Conservation (phyloP, 1,284 basidiomycete species). For the Lentinula novae-zelandiae region DNA sequence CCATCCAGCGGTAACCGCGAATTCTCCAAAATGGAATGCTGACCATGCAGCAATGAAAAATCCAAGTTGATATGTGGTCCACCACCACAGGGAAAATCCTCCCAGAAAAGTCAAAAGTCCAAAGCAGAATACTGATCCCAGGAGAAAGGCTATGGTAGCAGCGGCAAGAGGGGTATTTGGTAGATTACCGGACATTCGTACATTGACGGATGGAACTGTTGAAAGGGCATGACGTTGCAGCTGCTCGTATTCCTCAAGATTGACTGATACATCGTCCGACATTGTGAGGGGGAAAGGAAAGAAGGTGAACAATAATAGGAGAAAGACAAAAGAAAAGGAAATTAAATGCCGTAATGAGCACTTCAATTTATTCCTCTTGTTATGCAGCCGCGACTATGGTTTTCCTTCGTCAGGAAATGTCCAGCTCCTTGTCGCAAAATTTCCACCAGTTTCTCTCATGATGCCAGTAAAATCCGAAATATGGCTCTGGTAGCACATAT, state of each 20-base stretch:
- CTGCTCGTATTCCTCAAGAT: slow-evolving; percentile 41
- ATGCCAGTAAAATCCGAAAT: slow-evolving; percentile 57
- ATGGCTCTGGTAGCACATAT: slow-evolving; percentile 85
- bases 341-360: neutral
- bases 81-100: slow-evolving; percentile 48
- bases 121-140: slow-evolving; percentile 62
- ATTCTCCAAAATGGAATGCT: slow-evolving; percentile 92
- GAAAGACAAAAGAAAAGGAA: neutral
- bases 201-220: slow-evolving; percentile 42
- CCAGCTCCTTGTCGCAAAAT: slow-evolving; percentile 23
- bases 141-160: slow-evolving; percentile 69
- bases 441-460: slow-evolving; percentile 21
- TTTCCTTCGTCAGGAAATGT: slow-evolving; percentile 17
- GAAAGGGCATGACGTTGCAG: slow-evolving; percentile 42
- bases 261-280: slow-evolving; percentile 34
- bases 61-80: slow-evolving; percentile 75
- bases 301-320: slow-evolving; percentile 5
- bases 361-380: neutral
- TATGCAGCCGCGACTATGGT: slow-evolving; percentile 21
- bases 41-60: slow-evolving; percentile 82
- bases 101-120: slow-evolving; percentile 45
- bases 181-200: slow-evolving; percentile 47
- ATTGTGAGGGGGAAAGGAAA: neutral
- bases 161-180: slow-evolving; percentile 82
- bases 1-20: slow-evolving; percentile 93